Conservation (phyloP, 495 filamentous ascomycete genomes). For the Daldinia decipiens region DNA sequence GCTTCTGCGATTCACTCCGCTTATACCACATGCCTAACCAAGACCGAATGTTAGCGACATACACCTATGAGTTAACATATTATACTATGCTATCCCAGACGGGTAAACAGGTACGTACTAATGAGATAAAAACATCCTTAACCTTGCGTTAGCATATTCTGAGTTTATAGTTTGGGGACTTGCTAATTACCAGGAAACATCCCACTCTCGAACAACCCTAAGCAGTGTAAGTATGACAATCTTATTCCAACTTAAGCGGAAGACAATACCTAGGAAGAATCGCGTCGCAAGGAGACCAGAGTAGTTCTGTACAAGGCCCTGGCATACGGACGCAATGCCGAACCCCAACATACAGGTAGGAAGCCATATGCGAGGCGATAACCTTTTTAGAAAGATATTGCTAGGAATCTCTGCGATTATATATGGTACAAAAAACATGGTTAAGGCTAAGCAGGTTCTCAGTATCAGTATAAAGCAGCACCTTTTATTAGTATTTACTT, state of each 20-base stretch:
- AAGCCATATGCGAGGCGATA: conserved; percentile 85
- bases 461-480: conserved; percentile 7
- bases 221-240: conserved; percentile 3
- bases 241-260: not conserved
- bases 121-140: conserved; percentile 80
- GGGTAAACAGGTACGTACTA: conserved; percentile 38
- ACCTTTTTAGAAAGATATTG: conserved; percentile 84
- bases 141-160: conserved; percentile 37
- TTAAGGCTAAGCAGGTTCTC: conserved; percentile 60
- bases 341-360: conserved; percentile 84
- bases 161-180: conserved; percentile 15
- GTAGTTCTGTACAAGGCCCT: conserved; percentile 84
- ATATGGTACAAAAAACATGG: conserved; percentile 95
- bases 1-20: conserved; percentile 83
- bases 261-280: conserved; percentile 71
- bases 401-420: conserved; percentile 88
- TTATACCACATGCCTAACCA: conserved; percentile 83
- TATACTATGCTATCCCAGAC: conserved; percentile 15
- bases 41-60: conserved; percentile 19
- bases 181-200: conserved; percentile 77
- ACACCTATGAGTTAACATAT: not conserved
- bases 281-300: conserved; percentile 80
- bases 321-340: conserved; percentile 77
- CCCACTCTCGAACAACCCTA: conserved; percentile 84
- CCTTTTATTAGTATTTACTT: conserved; percentile 2